These are phyloP conservation scores for Carallia pectinifolia DNA, from an alignment of 345 rosid genomes.

Conservation along the genomic window DNA sequence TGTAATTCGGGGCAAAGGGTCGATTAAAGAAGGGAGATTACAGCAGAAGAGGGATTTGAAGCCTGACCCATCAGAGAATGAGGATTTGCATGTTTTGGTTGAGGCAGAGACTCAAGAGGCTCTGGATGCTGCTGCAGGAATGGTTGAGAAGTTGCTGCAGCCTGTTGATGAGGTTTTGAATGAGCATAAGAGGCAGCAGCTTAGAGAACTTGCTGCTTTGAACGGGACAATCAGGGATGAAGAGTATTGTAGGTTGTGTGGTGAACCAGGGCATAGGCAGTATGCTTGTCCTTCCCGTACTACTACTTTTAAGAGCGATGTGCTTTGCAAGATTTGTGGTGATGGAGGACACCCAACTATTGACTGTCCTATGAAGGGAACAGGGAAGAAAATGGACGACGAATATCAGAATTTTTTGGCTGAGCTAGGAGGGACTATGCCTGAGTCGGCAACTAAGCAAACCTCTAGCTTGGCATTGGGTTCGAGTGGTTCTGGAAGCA, in stretches of 20 bases:
- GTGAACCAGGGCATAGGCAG: constrained; percentile 94
- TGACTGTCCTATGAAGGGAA: constrained; percentile 94
- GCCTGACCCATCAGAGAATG: constrained; percentile 88
- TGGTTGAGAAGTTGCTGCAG: constrained; percentile 95
- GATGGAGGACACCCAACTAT: constrained; percentile 99
- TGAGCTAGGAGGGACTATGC: constrained; percentile 83
- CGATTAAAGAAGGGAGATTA: constrained; percentile 85
- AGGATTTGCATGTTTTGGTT: constrained; percentile 96
- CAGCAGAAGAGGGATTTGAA: constrained; percentile 95
- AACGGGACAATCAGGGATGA: constrained; percentile 99
- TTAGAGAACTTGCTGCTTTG: constrained; percentile 92
- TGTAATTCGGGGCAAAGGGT: constrained; percentile 95
- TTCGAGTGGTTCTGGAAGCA: constrained; percentile 60
- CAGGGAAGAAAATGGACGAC: constrained; percentile 98
- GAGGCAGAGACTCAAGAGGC: constrained; percentile 95
- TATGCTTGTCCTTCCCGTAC: constrained; percentile 88
- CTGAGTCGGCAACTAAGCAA: constrained; percentile 83
- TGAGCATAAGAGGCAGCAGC: constrained; percentile 98
- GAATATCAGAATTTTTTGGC: constrained; percentile 97
- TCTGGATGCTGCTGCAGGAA: constrained; percentile 89
- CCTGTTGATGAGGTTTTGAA: constrained; percentile 97
- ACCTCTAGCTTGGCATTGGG: constrained; percentile 62
- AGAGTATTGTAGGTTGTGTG: constrained; percentile 87
- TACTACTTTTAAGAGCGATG: constrained; percentile 93
- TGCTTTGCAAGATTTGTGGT: constrained; percentile 97